Conservation (phyloP, 805 yeast genomes). For the Isabelozyma heimii region DNA sequence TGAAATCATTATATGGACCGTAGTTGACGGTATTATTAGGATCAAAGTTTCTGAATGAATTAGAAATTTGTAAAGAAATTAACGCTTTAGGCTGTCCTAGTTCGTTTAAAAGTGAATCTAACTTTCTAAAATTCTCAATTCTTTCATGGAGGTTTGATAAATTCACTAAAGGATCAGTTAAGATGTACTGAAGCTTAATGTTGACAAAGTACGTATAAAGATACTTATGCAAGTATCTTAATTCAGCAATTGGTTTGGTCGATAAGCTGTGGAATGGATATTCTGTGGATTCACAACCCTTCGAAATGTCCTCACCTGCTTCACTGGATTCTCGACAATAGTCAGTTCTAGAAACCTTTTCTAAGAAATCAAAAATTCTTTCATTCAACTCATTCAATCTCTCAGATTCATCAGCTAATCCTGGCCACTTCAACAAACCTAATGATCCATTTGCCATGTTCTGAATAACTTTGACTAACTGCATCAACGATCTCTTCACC, state of each 20-base stretch:
- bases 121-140: conserved; percentile 25
- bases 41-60: conserved; percentile 41
- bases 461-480: conserved; percentile 81
- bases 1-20: conserved; percentile 63
- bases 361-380: conserved; percentile 27
- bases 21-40: conserved; percentile 45
- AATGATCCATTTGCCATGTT: conserved; percentile 83
- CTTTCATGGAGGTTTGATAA: conserved; percentile 16
- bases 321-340: background rate
- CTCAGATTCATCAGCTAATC: conserved; percentile 39
- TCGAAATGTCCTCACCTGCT: background rate
- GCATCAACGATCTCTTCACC: conserved; percentile 65
- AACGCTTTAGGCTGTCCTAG: conserved; percentile 61
- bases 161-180: conserved; percentile 16
- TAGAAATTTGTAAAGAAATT: conserved; percentile 56
- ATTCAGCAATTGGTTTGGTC: conserved; percentile 32
- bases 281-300: background rate
- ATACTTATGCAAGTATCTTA: conserved; percentile 40
- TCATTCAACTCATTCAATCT: conserved; percentile 32
- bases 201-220: conserved; percentile 30
- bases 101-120: conserved; percentile 47
- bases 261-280: conserved; percentile 25
- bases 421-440: conserved; percentile 61
- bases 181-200: conserved; percentile 28
- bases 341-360: conserved; percentile 14